Evolutionary conservation across 2,329 filamentous ascomycete species (phyloP).

Genomic region (Colletotrichum filicis): DNA sequence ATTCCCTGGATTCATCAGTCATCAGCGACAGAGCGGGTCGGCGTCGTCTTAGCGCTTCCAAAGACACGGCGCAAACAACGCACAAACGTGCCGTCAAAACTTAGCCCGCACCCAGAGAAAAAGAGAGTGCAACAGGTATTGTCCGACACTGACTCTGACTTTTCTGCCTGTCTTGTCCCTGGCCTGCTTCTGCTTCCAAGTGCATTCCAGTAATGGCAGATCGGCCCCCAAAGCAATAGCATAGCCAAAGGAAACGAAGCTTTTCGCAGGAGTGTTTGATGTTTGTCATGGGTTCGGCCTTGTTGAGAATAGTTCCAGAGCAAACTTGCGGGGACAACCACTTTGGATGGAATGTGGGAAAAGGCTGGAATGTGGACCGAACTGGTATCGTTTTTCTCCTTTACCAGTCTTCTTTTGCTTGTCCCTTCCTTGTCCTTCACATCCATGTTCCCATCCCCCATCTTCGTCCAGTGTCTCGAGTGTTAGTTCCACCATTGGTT

Average conservation of each 20-base stretch:
- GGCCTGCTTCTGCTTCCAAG: not conserved
- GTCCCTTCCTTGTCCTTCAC: not conserved
- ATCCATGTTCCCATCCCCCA: not conserved
- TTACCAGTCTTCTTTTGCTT: not conserved
- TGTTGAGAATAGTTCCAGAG: constrained; percentile 1
- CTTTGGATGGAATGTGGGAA: constrained; percentile 3
- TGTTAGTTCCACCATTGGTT: constrained; percentile 22
- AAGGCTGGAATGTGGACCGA: constrained; percentile 20
- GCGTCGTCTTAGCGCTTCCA: constrained; percentile 18
- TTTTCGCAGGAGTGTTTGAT: constrained; percentile 26
- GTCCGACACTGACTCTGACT: not conserved
- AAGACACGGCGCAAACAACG: not conserved
- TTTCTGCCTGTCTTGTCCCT: not conserved
- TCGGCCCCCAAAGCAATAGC: not conserved
- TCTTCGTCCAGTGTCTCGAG: constrained; percentile 23
- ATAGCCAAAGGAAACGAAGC: constrained; percentile 7
- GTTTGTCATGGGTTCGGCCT: constrained; percentile 14
- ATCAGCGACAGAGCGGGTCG: constrained; percentile 9
- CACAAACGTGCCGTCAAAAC: not conserved
- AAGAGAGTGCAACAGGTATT: not conserved
- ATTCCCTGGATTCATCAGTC: constrained; percentile 2
- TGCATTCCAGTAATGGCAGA: not conserved
- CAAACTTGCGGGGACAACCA: constrained; percentile 1
- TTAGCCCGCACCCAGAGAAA: not conserved
- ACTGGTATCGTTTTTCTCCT: not conserved